Percentiles rank a stretch among this genome's conserved stretches.
Evolutionary conservation across 495 filamentous ascomycete genomes (phyloP).

Genomic region (Neurospora sp.): DNA sequence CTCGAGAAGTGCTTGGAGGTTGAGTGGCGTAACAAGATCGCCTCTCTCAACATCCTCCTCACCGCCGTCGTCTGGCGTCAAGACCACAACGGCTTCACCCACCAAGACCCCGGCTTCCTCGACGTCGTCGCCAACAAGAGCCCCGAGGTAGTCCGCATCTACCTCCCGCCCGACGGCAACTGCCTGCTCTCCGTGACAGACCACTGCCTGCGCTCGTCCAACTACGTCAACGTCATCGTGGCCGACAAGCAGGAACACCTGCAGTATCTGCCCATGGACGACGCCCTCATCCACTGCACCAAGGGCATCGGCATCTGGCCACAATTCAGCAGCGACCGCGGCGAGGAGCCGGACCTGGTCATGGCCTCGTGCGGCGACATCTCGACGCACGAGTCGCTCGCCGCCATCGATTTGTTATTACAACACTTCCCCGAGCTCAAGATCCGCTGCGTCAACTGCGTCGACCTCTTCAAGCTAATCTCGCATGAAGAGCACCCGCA

Average conservation of each 20-base stretch:
- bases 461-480: slow-evolving; percentile 67
- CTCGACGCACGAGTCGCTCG: slow-evolving; percentile 56
- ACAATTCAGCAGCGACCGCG: slow-evolving; percentile 44
- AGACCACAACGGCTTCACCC: slow-evolving; percentile 72
- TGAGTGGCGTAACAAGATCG: slow-evolving; percentile 55
- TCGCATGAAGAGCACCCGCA: slow-evolving; percentile 55
- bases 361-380: slow-evolving; percentile 66
- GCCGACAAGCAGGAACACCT: slow-evolving; percentile 69
- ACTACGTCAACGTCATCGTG: slow-evolving; percentile 70
- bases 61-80: slow-evolving; percentile 69
- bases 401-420: slow-evolving; percentile 55
- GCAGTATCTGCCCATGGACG: slow-evolving; percentile 58
- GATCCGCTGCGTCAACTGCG: slow-evolving; percentile 64
- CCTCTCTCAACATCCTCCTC: slow-evolving; percentile 64
- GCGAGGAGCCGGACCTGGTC: slow-evolving; percentile 54
- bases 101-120: slow-evolving; percentile 69
- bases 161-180: slow-evolving; percentile 67
- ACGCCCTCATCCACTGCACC: slow-evolving; percentile 58
- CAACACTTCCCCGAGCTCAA: slow-evolving; percentile 55
- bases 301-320: slow-evolving; percentile 50
- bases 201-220: slow-evolving; percentile 57
- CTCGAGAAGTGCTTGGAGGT: slow-evolving; percentile 65
- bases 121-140: slow-evolving; percentile 66
- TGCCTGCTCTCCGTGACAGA: slow-evolving; percentile 57
- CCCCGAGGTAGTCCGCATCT: slow-evolving; percentile 66